phyloP scores from a whole-genome alignment of 2,329 filamentous ascomycete species.

The Sarocladium oryzae region DNA sequence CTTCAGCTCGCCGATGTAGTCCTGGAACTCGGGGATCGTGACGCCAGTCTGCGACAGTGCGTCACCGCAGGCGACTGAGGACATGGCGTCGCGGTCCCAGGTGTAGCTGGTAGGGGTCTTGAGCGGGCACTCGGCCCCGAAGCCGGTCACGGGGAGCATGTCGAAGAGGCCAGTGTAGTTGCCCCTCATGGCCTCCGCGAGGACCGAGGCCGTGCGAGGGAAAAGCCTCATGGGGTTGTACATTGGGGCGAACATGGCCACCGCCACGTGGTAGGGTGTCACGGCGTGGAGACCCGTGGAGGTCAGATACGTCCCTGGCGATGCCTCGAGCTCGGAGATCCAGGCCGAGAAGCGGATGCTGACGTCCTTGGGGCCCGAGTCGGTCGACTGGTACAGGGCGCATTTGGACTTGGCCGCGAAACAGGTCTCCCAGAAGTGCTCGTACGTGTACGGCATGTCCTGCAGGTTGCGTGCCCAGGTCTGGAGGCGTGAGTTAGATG shows the following conservation, averaged over 20 bases:
- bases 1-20: conserved; percentile 22
- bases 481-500: conserved; percentile 13
- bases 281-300: conserved; percentile 20
- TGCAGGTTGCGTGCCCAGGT: conserved; percentile 29
- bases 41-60: conserved; percentile 19
- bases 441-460: conserved; percentile 29
- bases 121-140: conserved; percentile 15
- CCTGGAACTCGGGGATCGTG: conserved; percentile 19
- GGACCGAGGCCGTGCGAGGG: conserved; percentile 9
- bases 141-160: not conserved
- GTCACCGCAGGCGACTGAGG: conserved; percentile 29
- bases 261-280: conserved; percentile 24
- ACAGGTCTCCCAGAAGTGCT: conserved; percentile 29
- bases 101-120: not conserved
- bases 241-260: conserved; percentile 17
- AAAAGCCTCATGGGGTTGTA: conserved; percentile 23
- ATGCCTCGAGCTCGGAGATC: conserved; percentile 21
- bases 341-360: conserved; percentile 25
- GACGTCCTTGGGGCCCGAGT: conserved; percentile 23
- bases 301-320: conserved; percentile 14
- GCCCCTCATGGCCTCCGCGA: conserved; percentile 17
- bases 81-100: conserved; percentile 16
- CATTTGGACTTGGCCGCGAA: conserved; percentile 24
- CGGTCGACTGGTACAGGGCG: conserved; percentile 20
- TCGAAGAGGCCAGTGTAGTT: conserved; percentile 11